Conservation (phyloP, 2,329 filamentous ascomycete species). For the Verticillium tricorpus region DNA sequence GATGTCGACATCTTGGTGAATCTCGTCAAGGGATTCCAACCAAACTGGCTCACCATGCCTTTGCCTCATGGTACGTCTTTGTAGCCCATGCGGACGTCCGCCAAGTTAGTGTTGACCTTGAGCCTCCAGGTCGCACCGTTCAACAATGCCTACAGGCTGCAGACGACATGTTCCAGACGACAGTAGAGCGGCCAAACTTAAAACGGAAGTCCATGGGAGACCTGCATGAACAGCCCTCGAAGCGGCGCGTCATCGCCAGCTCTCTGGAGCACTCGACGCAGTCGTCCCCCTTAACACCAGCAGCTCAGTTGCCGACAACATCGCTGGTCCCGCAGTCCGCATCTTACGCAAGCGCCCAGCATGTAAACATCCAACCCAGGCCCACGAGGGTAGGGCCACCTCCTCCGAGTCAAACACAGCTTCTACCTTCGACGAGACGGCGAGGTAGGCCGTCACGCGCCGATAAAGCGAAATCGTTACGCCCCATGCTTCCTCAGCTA, state of each 20-base stretch:
- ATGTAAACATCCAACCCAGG: background rate
- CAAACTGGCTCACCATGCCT: constrained; percentile 43
- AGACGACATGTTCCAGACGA: constrained; percentile 28
- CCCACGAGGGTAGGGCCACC: background rate
- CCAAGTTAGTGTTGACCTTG: constrained; percentile 3
- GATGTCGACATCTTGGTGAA: constrained; percentile 39
- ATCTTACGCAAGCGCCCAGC: background rate
- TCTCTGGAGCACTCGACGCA: background rate
- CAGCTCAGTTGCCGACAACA: background rate
- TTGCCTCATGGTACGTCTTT: constrained; percentile 33
- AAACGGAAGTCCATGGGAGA: constrained; percentile 28
- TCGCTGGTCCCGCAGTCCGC: background rate
- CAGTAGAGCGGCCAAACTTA: constrained; percentile 20
- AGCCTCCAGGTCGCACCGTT: constrained; percentile 36
- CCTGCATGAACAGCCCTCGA: background rate
- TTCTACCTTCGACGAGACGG: constrained; percentile 25
- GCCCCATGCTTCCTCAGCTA: constrained; percentile 26
- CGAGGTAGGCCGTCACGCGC: constrained; percentile 40
- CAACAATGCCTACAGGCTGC: constrained; percentile 38
- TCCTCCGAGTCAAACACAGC: background rate
- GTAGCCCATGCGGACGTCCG: background rate
- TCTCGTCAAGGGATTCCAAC: constrained; percentile 41
- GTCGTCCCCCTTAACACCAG: background rate
- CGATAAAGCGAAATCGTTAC: constrained; percentile 30
- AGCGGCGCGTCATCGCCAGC: background rate